These are phyloP conservation scores for Auriscalpium microsporum DNA, from an alignment of 768 basidiomycete species.

Conservation along the genomic window DNA sequence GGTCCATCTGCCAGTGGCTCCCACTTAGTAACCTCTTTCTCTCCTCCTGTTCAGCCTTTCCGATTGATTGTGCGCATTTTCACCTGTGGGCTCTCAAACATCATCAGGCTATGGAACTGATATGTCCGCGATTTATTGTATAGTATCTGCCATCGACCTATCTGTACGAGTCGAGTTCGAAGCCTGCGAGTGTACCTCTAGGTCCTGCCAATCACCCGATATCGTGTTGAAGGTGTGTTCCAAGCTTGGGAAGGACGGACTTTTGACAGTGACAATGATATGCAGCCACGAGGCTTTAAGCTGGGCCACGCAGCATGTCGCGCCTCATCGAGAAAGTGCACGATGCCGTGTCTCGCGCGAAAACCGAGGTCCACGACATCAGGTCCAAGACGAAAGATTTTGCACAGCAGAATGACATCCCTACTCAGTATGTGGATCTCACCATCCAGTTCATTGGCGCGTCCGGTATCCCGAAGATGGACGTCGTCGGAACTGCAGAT, in stretches of 20 bases:
- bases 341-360: not conserved
- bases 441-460: slow-evolving; percentile 68
- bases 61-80: no score
- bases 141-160: no score
- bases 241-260: not conserved
- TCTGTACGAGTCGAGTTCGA: no score
- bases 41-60: no score
- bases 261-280: not conserved
- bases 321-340: not conserved
- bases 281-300: no score
- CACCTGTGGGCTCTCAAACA: no score
- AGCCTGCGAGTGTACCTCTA: no score
- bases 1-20: no score
- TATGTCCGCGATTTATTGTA: no score
- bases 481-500: slow-evolving; percentile 53
- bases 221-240: not conserved
- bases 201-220: not conserved
- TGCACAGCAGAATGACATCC: slow-evolving; percentile 25
- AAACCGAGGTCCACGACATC: slow-evolving; percentile 23
- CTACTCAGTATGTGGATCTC: slow-evolving; percentile 46
- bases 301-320: not conserved
- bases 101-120: no score
- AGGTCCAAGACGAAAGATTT: slow-evolving; percentile 26
- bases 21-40: no score
- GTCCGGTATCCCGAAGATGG: slow-evolving; percentile 59